Evolutionary conservation across 768 basidiomycete species (phyloP), one percentile per base, ranked within the genome.

Genomic region (Trametes maxima): DNA sequence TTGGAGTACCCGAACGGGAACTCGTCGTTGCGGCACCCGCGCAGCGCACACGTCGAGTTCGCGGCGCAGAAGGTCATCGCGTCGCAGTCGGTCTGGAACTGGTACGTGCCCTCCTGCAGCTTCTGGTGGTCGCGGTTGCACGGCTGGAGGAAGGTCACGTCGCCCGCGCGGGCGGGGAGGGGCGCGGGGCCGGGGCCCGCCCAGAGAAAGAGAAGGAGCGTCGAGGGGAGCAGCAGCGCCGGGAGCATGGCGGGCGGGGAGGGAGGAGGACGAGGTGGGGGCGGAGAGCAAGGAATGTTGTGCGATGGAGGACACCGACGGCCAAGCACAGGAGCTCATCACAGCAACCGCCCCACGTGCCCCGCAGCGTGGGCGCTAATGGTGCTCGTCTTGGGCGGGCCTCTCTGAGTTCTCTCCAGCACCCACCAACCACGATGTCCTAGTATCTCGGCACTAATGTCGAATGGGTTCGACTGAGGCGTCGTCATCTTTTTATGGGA

Each of bases 71-170:
- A 94, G 17, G 79, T 86, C 59, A 80, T 78, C 0, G 85, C 77
- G 72, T 89, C 84, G 76, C 94, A 94, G 70, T 95, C 89, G 63
- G 82, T 81, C 74, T 81, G 84, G 74, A 94, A 89, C 70, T 91
- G 87, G 73, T 83, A 90, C n/a, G 92, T 92, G 62, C 88, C 88
- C 16, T 78, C 71, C 70, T 90, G 85, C 22, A 94, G 83, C 56
- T 87, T 83, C 70, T 85, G 90, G 75, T 89, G 78, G 40, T 70
- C 70, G 28, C 77, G 74, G 39, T 78, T 78, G 75, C 87, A 91
- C 50, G 76, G 65, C 13, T 78, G 73, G 59, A 80, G 82, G 45
- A 77, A 74, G 51, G 74, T 71, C 42, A 75, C 72, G 53, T 73
- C 78, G 54, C 88, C 84, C 28, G 86, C 86, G 56, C 74, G 57